Evolutionary conservation across 768 basidiomycete genomes (phyloP).

Genomic region (Gloeostereum incarnatum): DNA sequence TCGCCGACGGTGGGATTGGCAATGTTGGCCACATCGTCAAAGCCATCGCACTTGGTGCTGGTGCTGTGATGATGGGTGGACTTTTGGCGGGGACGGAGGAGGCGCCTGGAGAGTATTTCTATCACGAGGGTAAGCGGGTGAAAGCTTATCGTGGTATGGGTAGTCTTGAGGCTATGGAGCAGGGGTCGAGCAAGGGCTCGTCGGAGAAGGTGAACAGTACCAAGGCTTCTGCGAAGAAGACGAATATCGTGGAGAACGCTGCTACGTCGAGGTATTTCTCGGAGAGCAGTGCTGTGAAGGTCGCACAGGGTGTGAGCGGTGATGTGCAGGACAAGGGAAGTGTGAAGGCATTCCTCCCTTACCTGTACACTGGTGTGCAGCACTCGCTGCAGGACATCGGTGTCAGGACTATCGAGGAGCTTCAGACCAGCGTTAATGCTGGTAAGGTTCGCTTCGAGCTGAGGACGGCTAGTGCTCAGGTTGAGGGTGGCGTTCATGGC

Average conservation of each 20-base stretch:
- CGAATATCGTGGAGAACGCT: constrained; percentile 69
- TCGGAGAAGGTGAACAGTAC: constrained; percentile 15
- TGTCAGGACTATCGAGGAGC: constrained; percentile 52
- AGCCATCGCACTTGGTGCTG: constrained; percentile 87
- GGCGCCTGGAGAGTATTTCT: constrained; percentile 98
- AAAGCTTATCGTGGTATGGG: constrained; percentile 99
- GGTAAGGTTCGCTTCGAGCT: constrained; percentile 84
- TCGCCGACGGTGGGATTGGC: constrained; percentile 91
- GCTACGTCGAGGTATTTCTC: constrained; percentile 96
- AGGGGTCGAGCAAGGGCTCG: constrained; percentile 33
- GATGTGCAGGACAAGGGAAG: constrained; percentile 98
- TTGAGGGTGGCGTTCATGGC: constrained; percentile 94
- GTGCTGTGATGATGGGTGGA: constrained; percentile 98
- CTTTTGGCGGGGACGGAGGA: constrained; percentile 93
- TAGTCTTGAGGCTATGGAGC: constrained; percentile 88
- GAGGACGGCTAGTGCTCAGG: constrained; percentile 89
- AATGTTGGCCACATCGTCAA: constrained; percentile 99
- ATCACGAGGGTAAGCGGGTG: constrained; percentile 97
- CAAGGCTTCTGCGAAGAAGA: constrained; percentile 26
- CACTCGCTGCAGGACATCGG: constrained; percentile 96
- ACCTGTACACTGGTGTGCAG: constrained; percentile 73
- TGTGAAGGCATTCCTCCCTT: constrained; percentile 86
- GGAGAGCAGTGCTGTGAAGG: constrained; percentile 87
- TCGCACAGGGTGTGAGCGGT: constrained; percentile 93
- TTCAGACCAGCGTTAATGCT: constrained; percentile 54